Base-by-base conservation (phyloP, 352 stramenopile genomes). In the Aphanomyces astaci region DNA sequence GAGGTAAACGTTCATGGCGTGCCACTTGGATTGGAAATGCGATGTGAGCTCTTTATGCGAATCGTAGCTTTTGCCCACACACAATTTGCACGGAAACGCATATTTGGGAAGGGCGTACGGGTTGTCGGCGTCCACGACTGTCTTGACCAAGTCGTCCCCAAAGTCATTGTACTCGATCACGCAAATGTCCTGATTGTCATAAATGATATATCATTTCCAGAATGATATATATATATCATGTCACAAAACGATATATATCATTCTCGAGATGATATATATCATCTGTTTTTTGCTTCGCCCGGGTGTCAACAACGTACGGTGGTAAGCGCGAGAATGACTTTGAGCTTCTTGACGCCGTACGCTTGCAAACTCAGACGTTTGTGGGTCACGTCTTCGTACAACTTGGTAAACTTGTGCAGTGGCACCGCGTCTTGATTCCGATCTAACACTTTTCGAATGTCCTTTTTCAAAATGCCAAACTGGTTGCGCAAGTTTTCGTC, bases 341-440 rank as follows among this genome's bases (percentile, higher is more conserved):
- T 55, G 72, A 94, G 73, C 72, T 94, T 92, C 77, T 94, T 92
- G 65, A 94, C 77, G 0, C 82, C 81, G 56, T 81, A 91, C 24
- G 60, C 71, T 19, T 33, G 71, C 0, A 82, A 79, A 15, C 79
- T 76, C 28, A 94, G 71, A 9, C 81, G 49, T 46, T 90, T 91
- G 57, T 89, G 80, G 77, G 91, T 90, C 43, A 84, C 74, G 49
- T 78, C 73, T 63, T 89, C 79, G 57, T 81, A 92, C 19, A 67
- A 70, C 1, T 33, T 32, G 0, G 79, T 75, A 36, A 94, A 90
- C 2, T 81, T 72, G 15, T 71, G 71, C 24, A 92, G 45, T 13
- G 78, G 63, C 48, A 90, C 71, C 19, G 76, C 79, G 48, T 79
- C 80, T 13, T 78, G 73, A 45, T 76, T 77, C 3, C 78, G 75